A percentile compares a stretch with the other conserved stretches of the same genome.
These are phyloP conservation scores for Yarrowia hollandica DNA, from an alignment of 805 yeast genomes.

Conservation along the genomic window DNA sequence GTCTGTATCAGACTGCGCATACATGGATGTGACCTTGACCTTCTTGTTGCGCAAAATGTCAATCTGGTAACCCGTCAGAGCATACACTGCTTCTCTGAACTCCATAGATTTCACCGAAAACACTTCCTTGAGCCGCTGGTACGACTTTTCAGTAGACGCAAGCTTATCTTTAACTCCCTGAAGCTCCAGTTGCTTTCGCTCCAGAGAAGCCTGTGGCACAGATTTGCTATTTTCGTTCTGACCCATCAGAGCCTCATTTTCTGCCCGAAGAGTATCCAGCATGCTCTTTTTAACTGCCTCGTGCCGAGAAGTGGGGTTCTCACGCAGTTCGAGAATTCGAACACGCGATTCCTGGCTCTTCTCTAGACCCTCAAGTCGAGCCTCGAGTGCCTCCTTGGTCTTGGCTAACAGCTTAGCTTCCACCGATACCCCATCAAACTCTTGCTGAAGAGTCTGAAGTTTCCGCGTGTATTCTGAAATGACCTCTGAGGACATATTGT, in stretches of 20 bases:
- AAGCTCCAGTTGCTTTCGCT: constrained; percentile 46
- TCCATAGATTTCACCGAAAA: constrained; percentile 69
- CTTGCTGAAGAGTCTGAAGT: constrained; percentile 10
- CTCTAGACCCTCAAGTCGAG: constrained; percentile 30
- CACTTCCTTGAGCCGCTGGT: constrained; percentile 48
- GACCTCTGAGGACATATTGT: constrained; percentile 18
- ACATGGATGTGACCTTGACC: constrained; percentile 56
- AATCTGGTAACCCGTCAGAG: constrained; percentile 69
- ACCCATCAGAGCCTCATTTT: constrained; percentile 56
- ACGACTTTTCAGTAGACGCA: constrained; percentile 32
- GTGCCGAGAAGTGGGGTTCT: constrained; percentile 63
- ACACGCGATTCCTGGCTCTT: constrained; percentile 27
- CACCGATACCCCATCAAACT: constrained; percentile 14
- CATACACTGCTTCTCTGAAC: constrained; percentile 63
- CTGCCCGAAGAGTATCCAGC: constrained; percentile 53
- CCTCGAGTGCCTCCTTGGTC: constrained; percentile 33
- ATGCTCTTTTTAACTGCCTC: constrained; percentile 59
- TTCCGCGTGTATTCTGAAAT: constrained; percentile 16
- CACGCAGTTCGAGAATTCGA: constrained; percentile 60
- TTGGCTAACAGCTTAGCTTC: constrained; percentile 32
- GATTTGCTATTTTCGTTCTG: constrained; percentile 30
- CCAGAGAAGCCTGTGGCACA: constrained; percentile 64
- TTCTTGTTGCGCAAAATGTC: constrained; percentile 62
- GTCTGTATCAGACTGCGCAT: constrained; percentile 45
- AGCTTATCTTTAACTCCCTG: constrained; percentile 32